Percentiles rank a stretch among this genome's conserved stretches.
phyloP scores from a whole-genome alignment of 1,284 basidiomycete species.

The Fomes fomentarius region DNA sequence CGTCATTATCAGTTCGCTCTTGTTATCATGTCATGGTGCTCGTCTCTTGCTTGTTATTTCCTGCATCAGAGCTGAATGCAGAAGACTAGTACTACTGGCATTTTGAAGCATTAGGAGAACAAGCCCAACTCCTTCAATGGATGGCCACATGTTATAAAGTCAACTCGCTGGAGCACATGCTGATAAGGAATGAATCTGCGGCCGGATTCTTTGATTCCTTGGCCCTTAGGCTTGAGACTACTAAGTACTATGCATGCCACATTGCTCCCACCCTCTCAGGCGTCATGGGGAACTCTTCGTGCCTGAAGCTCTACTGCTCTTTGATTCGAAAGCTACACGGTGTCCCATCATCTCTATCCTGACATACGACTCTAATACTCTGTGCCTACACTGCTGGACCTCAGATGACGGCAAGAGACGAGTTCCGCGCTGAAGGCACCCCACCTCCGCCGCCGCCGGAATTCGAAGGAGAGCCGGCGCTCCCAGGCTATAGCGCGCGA shows the following conservation, averaged over 20 bases:
- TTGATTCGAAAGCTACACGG: neutral
- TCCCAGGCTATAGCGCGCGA: conserved; percentile 19
- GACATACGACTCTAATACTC: neutral
- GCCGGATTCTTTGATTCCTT: too few species aligned
- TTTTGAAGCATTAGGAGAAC: too few species aligned
- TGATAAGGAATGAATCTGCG: too few species aligned
- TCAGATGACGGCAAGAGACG: neutral
- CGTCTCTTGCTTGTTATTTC: too few species aligned
- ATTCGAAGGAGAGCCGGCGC: conserved; percentile 5
- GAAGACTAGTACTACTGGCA: neutral
- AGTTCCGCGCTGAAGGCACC: neutral
- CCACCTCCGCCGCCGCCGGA: neutral
- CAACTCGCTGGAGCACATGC: neutral
- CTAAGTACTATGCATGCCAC: too few species aligned
- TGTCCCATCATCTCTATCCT: neutral
- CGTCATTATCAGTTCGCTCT: too few species aligned
- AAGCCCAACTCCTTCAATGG: neutral
- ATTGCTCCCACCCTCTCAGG: neutral
- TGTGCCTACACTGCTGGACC: neutral
- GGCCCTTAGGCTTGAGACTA: too few species aligned
- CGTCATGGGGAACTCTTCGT: neutral
- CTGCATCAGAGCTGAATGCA: too few species aligned
- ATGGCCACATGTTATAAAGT: neutral
- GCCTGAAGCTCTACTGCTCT: neutral
- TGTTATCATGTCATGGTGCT: too few species aligned